Percentiles rank a stretch among this genome's conserved stretches.
Conservation (phyloP, 306 rosid genomes). For the Prunus mongolica region DNA sequence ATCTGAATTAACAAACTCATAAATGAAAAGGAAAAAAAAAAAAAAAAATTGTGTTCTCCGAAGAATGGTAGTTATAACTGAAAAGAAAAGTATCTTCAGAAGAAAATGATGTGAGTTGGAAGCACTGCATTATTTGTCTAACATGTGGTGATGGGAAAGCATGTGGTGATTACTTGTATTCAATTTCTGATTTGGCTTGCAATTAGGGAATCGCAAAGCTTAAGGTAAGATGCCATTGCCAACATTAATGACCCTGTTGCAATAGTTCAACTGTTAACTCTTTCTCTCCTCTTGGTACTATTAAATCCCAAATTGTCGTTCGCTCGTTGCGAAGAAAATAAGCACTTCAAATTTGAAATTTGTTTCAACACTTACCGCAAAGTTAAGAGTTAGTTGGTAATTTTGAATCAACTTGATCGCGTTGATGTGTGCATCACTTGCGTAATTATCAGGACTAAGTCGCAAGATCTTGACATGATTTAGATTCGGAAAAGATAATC, state of each 20-base stretch:
- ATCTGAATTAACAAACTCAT: not conserved
- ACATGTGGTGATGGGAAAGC: not conserved
- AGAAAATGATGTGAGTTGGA: not conserved
- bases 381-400: too few species aligned
- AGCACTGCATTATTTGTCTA: not conserved
- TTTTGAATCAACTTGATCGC: too few species aligned
- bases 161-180: not conserved
- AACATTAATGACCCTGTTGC: not conserved
- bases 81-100: not conserved
- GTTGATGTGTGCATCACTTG: not conserved
- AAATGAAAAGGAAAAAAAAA: not conserved
- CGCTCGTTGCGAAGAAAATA: too few species aligned
- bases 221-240: not conserved
- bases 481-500: not conserved
- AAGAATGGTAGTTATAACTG: not conserved
- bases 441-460: not conserved
- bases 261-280: too few species aligned
- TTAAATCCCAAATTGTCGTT: too few species aligned
- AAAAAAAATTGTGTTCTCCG: not conserved
- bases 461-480: not conserved
- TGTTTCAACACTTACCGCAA: too few species aligned
- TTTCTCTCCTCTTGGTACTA: too few species aligned
- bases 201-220: not conserved
- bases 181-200: not conserved
- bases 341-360: too few species aligned